Evolutionary conservation across 257 asterid genomes (phyloP).

Genomic region (Solanum chilense): DNA sequence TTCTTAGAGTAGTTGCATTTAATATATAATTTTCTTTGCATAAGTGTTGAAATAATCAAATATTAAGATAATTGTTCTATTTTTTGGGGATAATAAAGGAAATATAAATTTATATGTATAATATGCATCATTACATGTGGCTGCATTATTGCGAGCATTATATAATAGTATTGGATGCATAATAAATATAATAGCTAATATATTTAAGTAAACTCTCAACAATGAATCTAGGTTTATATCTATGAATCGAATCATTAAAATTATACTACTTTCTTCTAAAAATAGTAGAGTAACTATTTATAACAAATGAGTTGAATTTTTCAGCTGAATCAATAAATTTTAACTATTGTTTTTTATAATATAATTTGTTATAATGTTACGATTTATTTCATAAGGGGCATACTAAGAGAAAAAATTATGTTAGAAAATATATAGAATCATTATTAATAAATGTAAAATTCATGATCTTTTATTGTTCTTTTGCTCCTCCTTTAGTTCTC

Average conservation of each 20-base stretch:
- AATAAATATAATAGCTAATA: too few species aligned
- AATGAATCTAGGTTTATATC: not conserved
- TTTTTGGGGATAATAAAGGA: too few species aligned
- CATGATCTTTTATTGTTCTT: not conserved
- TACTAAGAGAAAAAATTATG: not conserved
- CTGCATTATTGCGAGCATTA: too few species aligned
- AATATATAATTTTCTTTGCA: not conserved
- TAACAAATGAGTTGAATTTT: too few species aligned
- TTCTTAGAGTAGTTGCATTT: not conserved
- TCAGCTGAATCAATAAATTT: too few species aligned
- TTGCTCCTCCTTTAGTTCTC: not conserved
- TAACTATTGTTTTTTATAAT: too few species aligned
- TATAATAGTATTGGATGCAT: too few species aligned
- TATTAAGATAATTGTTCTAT: too few species aligned
- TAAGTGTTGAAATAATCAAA: not conserved
- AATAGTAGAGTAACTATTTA: too few species aligned
- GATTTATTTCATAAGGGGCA: not conserved
- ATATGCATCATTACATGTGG: too few species aligned
- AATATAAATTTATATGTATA: too few species aligned
- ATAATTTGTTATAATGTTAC: not conserved
- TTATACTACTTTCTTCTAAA: not conserved
- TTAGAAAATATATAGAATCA: not conserved
- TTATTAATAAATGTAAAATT: not conserved
- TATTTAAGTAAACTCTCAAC: not conserved
- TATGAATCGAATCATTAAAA: not conserved